These are phyloP conservation scores for Mytilinidion resinicola DNA, from an alignment of 495 filamentous ascomycete species.

Conservation along the genomic window DNA sequence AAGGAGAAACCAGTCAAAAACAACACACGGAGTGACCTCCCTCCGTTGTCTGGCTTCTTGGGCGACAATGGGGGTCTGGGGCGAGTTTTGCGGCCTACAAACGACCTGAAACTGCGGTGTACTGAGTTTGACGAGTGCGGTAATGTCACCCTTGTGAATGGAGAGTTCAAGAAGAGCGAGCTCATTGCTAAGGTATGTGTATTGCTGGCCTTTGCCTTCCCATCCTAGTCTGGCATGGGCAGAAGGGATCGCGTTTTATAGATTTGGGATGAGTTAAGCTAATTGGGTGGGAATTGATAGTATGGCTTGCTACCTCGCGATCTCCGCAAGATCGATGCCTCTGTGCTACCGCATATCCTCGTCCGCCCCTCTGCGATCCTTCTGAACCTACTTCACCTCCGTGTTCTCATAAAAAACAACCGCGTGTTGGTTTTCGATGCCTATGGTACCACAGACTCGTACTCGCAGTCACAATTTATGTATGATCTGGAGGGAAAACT, in stretches of 20 bases:
- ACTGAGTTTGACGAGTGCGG: slow-evolving; percentile 92
- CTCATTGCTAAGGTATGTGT: slow-evolving; percentile 82
- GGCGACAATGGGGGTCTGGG: slow-evolving; percentile 49
- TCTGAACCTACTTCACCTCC: slow-evolving; percentile 87
- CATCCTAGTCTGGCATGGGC: too few species aligned
- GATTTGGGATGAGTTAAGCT: too few species aligned
- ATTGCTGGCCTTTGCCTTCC: too few species aligned
- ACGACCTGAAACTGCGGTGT: slow-evolving; percentile 78
- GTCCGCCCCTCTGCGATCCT: slow-evolving; percentile 91
- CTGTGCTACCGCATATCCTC: slow-evolving; percentile 91
- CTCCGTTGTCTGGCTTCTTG: slow-evolving; percentile 41
- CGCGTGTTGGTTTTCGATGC: slow-evolving; percentile 92
- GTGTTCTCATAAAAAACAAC: slow-evolving; percentile 89
- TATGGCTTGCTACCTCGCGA: slow-evolving; percentile 94
- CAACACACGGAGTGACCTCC: slow-evolving; percentile 45
- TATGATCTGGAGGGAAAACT: slow-evolving; percentile 73
- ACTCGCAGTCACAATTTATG: slow-evolving; percentile 93
- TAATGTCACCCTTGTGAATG: slow-evolving; percentile 89
- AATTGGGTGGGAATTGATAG: slow-evolving; percentile 38
- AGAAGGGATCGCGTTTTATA: too few species aligned
- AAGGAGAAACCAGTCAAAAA: slow-evolving; percentile 6
- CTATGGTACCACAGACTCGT: slow-evolving; percentile 89
- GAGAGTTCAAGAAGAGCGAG: slow-evolving; percentile 95
- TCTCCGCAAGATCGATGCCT: slow-evolving; percentile 96
- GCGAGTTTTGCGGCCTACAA: slow-evolving; percentile 63